Percentiles rank a stretch among this genome's conserved stretches.
Conservation (phyloP, 768 basidiomycete species). For the Tricholoma matsutake region DNA sequence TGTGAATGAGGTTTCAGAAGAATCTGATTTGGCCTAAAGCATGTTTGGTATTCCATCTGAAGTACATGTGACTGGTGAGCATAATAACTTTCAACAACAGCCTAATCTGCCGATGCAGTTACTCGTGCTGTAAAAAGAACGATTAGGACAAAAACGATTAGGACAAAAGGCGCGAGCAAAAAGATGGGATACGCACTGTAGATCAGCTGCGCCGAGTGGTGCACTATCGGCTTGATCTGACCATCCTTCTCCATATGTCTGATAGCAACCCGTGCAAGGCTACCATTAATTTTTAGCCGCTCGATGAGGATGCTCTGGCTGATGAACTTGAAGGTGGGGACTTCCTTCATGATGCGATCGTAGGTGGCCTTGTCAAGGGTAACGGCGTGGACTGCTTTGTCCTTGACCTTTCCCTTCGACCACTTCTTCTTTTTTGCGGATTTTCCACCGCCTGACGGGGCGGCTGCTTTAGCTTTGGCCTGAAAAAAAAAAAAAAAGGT, state of each 20-base stretch:
- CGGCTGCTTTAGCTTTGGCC: slow-evolving; percentile 79
- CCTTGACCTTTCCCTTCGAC: slow-evolving; percentile 99
- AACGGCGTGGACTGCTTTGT: slow-evolving; percentile 98
- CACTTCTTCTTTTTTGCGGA: slow-evolving; percentile 99
- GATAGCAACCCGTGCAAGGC: slow-evolving; percentile 89
- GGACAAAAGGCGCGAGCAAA: not conserved
- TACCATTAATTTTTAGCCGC: slow-evolving; percentile 95
- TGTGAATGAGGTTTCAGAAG: not conserved
- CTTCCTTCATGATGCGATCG: slow-evolving; percentile 96
- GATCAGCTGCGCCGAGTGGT: slow-evolving; percentile 90
- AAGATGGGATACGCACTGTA: slow-evolving; percentile 70
- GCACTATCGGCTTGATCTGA: slow-evolving; percentile 92
- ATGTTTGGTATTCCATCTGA: slow-evolving; percentile 36
- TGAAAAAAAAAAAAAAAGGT: slow-evolving; percentile 22
- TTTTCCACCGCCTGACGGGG: slow-evolving; percentile 75
- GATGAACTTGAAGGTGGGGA: slow-evolving; percentile 99
- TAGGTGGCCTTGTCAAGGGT: slow-evolving; percentile 89
- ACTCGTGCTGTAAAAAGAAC: slow-evolving; percentile 40
- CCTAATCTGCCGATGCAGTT: slow-evolving; percentile 48
- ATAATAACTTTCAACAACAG: slow-evolving; percentile 15
- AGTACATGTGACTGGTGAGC: slow-evolving; percentile 30
- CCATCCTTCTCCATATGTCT: slow-evolving; percentile 91
- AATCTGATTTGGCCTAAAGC: slow-evolving; percentile 9
- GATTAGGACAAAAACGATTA: not conserved
- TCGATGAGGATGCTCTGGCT: slow-evolving; percentile 98